Evolutionary conservation across 345 rosid species (phyloP).

Genomic region (Lenwebbia sp.): DNA sequence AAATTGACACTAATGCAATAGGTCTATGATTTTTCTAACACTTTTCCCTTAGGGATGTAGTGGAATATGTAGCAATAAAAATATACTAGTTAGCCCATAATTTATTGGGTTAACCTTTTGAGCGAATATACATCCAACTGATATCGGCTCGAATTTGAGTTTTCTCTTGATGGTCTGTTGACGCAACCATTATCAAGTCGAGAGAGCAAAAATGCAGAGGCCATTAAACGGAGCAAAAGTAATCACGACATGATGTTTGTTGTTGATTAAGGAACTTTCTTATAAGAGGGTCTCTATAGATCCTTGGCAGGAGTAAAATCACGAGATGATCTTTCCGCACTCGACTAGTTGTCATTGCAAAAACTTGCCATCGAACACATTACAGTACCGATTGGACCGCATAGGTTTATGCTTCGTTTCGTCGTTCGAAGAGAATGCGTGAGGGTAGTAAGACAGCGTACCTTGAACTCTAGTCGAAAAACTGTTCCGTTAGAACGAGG

Average conservation of each 20-base stretch:
- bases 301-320: not conserved
- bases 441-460: not conserved
- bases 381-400: not conserved
- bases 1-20: no score
- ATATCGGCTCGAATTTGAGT: not conserved
- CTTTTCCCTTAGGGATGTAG: not conserved
- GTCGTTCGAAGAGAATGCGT: not conserved
- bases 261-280: not conserved
- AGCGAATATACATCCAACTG: not conserved
- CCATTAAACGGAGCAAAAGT: not conserved
- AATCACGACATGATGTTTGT: not conserved
- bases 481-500: no score
- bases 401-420: not conserved
- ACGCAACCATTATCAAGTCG: not conserved
- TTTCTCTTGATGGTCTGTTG: not conserved
- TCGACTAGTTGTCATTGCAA: not conserved
- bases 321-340: not conserved
- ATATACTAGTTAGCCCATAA: not conserved
- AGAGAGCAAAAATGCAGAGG: not conserved
- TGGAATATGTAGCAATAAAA: not conserved
- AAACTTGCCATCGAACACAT: not conserved
- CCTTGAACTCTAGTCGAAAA: not conserved
- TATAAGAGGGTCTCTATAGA: not conserved
- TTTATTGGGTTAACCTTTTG: not conserved
- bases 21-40: no score